Conservation (phyloP, 208 protist species). For the Phytomonas sp. region DNA sequence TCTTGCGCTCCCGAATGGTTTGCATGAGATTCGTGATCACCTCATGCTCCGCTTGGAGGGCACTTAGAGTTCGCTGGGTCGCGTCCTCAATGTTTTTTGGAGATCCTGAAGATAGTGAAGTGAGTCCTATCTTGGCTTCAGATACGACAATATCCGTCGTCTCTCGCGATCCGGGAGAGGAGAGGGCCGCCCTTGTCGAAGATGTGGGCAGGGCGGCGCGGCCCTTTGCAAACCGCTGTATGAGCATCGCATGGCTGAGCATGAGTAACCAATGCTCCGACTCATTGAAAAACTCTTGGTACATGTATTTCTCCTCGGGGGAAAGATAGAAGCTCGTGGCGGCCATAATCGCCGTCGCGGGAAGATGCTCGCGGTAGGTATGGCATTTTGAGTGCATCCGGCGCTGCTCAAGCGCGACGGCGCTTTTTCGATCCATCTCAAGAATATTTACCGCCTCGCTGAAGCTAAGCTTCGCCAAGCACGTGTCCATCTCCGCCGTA, state of each 20-base stretch:
- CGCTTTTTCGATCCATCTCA: conserved; percentile 52
- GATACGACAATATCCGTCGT: conserved; percentile 10
- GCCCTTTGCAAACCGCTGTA: conserved; percentile 10
- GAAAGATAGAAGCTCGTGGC: conserved; percentile 67
- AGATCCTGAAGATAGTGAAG: too few species aligned
- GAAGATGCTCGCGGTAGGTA: conserved; percentile 52
- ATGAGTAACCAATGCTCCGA: conserved; percentile 67
- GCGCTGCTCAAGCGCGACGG: conserved; percentile 60
- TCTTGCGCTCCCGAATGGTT: conserved; percentile 44
- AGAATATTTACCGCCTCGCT: conserved; percentile 47
- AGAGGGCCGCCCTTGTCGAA: neutral
- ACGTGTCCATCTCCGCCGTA: conserved; percentile 42
- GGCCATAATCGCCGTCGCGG: conserved; percentile 35
- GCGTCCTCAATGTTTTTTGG: too few species aligned
- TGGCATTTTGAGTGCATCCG: conserved; percentile 58
- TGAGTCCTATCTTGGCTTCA: neutral
- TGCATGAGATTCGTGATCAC: conserved; percentile 51
- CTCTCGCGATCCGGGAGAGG: neutral
- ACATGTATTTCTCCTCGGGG: conserved; percentile 76
- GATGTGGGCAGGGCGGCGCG: neutral
- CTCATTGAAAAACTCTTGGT: conserved; percentile 82
- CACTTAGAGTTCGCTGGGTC: conserved; percentile 31
- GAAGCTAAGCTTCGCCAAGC: conserved; percentile 36
- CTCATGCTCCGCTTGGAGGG: conserved; percentile 45
- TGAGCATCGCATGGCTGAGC: conserved; percentile 45